Evolutionary conservation across 2,329 filamentous ascomycete genomes (phyloP).

Genomic region (Penicillium sp.): DNA sequence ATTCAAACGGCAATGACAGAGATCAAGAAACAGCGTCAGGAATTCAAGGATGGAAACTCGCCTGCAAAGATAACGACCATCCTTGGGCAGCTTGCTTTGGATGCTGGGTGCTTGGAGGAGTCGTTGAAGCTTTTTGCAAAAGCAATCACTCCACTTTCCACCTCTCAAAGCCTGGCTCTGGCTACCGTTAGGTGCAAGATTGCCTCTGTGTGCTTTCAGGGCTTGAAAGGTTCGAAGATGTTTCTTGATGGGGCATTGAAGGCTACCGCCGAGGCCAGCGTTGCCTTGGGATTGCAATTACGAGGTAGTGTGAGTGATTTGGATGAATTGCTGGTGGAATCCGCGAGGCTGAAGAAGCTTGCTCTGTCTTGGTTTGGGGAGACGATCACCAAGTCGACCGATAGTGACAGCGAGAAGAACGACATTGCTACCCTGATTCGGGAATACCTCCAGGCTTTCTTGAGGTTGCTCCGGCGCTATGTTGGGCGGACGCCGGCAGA

Average conservation of each 20-base stretch:
- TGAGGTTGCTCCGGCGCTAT: slow-evolving; percentile 45
- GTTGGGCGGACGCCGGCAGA: slow-evolving; percentile 35
- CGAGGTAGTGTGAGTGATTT: slow-evolving; percentile 44
- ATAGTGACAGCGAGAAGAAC: slow-evolving; percentile 18
- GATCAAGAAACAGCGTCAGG: slow-evolving; percentile 28
- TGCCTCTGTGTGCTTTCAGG: slow-evolving; percentile 40
- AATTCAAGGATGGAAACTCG: slow-evolving; percentile 26
- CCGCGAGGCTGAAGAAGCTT: slow-evolving; percentile 46
- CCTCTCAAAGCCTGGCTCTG: slow-evolving; percentile 35
- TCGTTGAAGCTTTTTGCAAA: slow-evolving; percentile 40
- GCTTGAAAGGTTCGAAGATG: slow-evolving; percentile 26
- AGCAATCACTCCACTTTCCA: slow-evolving; percentile 32
- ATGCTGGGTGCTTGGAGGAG: slow-evolving; percentile 42
- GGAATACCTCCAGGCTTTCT: slow-evolving; percentile 42
- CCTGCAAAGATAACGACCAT: slow-evolving; percentile 37
- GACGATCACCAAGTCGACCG: slow-evolving; percentile 22
- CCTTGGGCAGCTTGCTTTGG: slow-evolving; percentile 44
- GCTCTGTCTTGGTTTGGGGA: slow-evolving; percentile 42
- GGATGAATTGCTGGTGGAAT: slow-evolving; percentile 47
- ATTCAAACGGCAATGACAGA: slow-evolving; percentile 35
- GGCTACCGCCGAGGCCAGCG: slow-evolving; percentile 37
- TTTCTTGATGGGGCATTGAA: slow-evolving; percentile 22
- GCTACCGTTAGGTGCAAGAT: slow-evolving; percentile 44
- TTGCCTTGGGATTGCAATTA: slow-evolving; percentile 37
- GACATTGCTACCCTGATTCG: slow-evolving; percentile 30